Conservation (phyloP, 1,284 basidiomycete genomes). For the Melampsora larici-populina region DNA sequence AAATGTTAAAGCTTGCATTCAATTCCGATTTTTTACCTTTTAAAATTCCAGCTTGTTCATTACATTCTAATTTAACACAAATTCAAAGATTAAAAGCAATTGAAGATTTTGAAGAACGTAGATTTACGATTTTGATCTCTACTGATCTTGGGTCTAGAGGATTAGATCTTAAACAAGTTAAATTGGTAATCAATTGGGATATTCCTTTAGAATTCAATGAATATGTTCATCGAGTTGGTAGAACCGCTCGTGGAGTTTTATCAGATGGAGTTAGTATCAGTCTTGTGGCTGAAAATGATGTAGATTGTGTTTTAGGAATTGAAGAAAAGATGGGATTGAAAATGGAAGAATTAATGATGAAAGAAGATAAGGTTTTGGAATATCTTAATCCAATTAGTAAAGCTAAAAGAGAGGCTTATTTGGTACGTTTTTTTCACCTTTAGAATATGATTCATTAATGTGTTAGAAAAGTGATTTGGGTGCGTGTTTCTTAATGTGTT, state of each 20-base stretch:
- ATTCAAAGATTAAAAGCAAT: conserved; percentile 79
- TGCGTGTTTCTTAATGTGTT: neutral
- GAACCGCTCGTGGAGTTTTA: conserved; percentile 71
- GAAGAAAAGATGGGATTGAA: conserved; percentile 81
- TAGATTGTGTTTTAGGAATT: conserved; percentile 75
- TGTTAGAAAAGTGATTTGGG: neutral
- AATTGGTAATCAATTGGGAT: conserved; percentile 96
- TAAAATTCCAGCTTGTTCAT: conserved; percentile 75
- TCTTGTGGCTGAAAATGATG: conserved; percentile 90
- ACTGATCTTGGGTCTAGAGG: conserved; percentile 54
- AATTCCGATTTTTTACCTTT: conserved; percentile 67
- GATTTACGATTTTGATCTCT: conserved; percentile 50
- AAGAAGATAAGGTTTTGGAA: conserved; percentile 79
- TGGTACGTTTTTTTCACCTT: conserved; percentile 61
- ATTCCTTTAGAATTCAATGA: conserved; percentile 65
- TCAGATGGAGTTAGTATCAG: conserved; percentile 81
- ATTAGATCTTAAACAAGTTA: conserved; percentile 63
- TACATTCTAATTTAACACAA: conserved; percentile 91
- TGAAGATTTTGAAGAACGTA: conserved; percentile 75
- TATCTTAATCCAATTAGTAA: conserved; percentile 82
- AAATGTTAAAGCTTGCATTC: conserved; percentile 69
- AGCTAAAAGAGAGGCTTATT: conserved; percentile 86
- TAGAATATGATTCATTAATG: neutral
- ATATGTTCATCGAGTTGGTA: conserved; percentile 63
- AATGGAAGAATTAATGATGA: conserved; percentile 68